Percentiles rank a stretch among this genome's conserved stretches.
phyloP scores from a whole-genome alignment of 164 flowering plant species.

The Sedum album region DNA sequence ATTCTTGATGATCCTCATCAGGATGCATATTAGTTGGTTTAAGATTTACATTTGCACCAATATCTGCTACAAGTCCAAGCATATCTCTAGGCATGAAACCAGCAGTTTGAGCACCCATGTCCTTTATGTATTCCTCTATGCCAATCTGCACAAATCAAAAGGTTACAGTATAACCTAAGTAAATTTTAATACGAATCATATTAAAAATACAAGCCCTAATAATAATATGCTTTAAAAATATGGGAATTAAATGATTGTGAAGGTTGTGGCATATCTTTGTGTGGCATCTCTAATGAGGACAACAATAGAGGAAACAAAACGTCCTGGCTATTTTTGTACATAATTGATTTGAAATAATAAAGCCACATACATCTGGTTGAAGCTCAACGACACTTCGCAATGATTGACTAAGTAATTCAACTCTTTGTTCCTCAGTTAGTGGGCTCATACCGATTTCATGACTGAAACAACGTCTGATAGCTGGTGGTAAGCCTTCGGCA shows the following conservation, averaged over 20 bases:
- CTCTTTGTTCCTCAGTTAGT: conserved; percentile 74
- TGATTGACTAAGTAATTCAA: conserved; percentile 55
- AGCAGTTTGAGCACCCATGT: conserved; percentile 73
- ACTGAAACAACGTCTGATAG: conserved; percentile 85
- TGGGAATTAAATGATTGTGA: too few species aligned
- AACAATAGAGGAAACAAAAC: not conserved
- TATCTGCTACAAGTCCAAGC: conserved; percentile 65
- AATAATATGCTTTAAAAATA: not conserved
- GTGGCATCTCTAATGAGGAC: not conserved
- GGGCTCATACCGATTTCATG: conserved; percentile 79
- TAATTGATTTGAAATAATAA: not conserved
- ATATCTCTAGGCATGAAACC: conserved; percentile 89
- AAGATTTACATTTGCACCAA: conserved; percentile 43
- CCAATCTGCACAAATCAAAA: conserved; percentile 37
- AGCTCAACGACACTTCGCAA: conserved; percentile 41
- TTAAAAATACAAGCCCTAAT: too few species aligned
- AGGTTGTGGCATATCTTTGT: not conserved
- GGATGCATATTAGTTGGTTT: conserved; percentile 9
- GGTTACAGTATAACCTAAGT: conserved; percentile 18
- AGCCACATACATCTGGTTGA: conserved; percentile 40
- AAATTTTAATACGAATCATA: conserved; percentile 2
- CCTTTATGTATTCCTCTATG: conserved; percentile 48
- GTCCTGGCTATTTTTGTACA: not conserved
- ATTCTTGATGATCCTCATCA: conserved; percentile 7
- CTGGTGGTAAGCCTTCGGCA: conserved; percentile 68